phyloP scores from a whole-genome alignment of 1,284 basidiomycete genomes.

The Apiotrichum akiyoshidainum region DNA sequence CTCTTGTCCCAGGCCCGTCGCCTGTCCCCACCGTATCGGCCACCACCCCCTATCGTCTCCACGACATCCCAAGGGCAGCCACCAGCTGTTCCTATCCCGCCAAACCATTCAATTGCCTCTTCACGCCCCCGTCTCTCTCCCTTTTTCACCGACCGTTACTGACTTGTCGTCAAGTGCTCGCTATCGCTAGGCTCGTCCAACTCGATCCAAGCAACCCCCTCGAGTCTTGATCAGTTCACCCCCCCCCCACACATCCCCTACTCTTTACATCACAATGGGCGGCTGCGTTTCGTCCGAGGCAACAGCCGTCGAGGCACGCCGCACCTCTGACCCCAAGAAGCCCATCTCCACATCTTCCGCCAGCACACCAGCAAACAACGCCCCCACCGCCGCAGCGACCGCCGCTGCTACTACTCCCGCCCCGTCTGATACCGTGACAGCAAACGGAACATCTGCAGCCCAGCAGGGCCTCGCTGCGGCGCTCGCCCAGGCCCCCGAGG shows the following conservation, averaged over 20 bases:
- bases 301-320: slow-evolving; percentile 23
- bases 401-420: slow-evolving; percentile 25
- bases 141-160: no score
- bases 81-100: no score
- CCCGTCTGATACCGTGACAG: slow-evolving; percentile 27
- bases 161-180: no score
- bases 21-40: no score
- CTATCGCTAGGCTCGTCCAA: not conserved
- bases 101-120: no score
- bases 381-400: slow-evolving; percentile 4
- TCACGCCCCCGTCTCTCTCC: no score
- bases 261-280: slow-evolving; percentile 25
- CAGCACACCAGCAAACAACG: slow-evolving; percentile 13
- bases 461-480: slow-evolving; percentile 40
- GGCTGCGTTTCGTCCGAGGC: slow-evolving; percentile 37
- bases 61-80: no score
- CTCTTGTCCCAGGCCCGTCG: no score
- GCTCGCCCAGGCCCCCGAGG: slow-evolving; percentile 27
- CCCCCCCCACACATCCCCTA: not conserved
- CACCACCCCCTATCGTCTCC: no score
- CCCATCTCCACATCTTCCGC: slow-evolving; percentile 6
- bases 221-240: not conserved
- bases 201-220: not conserved
- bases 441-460: slow-evolving; percentile 8
- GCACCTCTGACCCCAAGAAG: slow-evolving; percentile 17